Conservation (phyloP, 2,329 filamentous ascomycete genomes). For the Dactylellina cionopaga region DNA sequence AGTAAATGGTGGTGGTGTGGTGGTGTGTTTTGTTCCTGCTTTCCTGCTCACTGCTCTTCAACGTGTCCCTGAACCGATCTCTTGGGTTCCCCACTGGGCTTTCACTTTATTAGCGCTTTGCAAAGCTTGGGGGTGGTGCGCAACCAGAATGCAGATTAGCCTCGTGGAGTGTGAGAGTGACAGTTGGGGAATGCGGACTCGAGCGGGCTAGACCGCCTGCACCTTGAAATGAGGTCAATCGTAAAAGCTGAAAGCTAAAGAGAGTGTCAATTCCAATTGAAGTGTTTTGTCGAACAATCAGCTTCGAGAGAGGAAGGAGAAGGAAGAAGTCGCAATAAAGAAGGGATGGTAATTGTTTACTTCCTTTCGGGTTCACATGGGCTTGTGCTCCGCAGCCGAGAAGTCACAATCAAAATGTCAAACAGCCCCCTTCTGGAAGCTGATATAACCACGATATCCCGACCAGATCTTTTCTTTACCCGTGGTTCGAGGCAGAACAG, state of each 20-base stretch:
- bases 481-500: constrained; percentile 22
- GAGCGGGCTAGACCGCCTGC: constrained; percentile 21
- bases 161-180: constrained; percentile 13
- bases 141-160: constrained; percentile 14
- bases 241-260: constrained; percentile 9
- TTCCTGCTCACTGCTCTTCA: constrained; percentile 27
- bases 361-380: constrained; percentile 49
- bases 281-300: background rate
- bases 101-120: constrained; percentile 1
- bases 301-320: background rate
- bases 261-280: constrained; percentile 9
- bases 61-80: constrained; percentile 48
- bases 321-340: background rate
- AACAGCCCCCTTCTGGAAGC: background rate
- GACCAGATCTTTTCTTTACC: background rate
- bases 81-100: constrained; percentile 20
- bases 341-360: background rate
- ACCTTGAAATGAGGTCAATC: constrained; percentile 27
- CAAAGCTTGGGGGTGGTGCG: constrained; percentile 5
- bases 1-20: too few relatives aligned
- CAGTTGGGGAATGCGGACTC: constrained; percentile 43
- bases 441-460: background rate
- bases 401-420: background rate
- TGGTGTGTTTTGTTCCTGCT: too few relatives aligned
- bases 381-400: constrained; percentile 32